Evolutionary conservation across 169 alveolate species (phyloP).

Genomic region (Plasmodium fragile): DNA sequence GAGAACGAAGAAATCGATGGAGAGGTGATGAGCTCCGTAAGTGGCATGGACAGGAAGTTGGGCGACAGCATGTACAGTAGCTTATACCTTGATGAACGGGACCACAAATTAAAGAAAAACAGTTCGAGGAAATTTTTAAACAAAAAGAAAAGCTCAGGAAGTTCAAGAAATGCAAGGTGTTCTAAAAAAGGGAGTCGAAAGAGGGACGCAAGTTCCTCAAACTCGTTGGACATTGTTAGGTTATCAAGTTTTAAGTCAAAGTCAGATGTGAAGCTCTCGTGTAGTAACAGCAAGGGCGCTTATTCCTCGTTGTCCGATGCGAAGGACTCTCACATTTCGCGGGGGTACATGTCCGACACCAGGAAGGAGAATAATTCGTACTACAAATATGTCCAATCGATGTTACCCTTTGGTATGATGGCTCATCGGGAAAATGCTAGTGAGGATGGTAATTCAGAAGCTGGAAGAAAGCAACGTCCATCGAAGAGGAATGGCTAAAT

Average conservation of each 20-base stretch:
- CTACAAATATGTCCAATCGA: constrained; percentile 66
- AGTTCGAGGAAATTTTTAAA: constrained; percentile 5
- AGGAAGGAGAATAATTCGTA: constrained; percentile 50
- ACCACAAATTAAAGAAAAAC: neutral
- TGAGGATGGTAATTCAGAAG: constrained; percentile 6
- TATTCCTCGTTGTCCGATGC: neutral
- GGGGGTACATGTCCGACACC: neutral
- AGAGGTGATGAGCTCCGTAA: constrained; percentile 5
- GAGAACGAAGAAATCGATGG: neutral
- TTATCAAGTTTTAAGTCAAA: constrained; percentile 57
- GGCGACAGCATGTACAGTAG: constrained; percentile 19
- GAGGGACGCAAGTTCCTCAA: constrained; percentile 52
- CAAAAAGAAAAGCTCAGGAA: neutral
- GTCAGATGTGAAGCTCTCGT: neutral
- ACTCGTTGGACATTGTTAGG: constrained; percentile 34
- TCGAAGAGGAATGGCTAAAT: neutral
- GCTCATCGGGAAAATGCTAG: constrained; percentile 10
- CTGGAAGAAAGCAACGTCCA: neutral
- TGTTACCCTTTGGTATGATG: constrained; percentile 46
- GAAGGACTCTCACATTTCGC: neutral
- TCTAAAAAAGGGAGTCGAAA: constrained; percentile 9
- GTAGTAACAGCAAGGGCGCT: neutral
- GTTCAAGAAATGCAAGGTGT: neutral
- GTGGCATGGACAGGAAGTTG: neutral
- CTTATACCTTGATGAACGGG: neutral